Base-by-base conservation (phyloP, 2,329 filamentous ascomycete species). In the Sporothrix mexicana region DNA sequence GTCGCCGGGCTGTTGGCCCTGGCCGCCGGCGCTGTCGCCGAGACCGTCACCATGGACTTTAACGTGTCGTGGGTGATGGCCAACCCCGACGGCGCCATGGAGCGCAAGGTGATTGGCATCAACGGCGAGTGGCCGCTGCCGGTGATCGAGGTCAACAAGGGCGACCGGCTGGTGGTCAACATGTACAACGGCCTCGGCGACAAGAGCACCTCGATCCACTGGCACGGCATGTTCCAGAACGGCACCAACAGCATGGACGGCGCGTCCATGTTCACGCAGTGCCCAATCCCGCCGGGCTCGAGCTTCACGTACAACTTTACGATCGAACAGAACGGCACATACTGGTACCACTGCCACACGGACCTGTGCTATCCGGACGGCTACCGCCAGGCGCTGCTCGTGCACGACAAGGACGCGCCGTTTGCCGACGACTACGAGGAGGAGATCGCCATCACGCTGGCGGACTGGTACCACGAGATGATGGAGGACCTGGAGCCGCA, bases 61-160 rank as follows among this genome's bases (percentile, higher is more conserved):
- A 88, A 90, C 77, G 85, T 93, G 75, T 88, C 86, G 73, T 94
- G 92, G 92, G 88, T 93, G 12, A 87, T 82, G 57, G 88, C 90
- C 47, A 91, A 92, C 77, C 93, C 93, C 0, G 93, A 95, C 82
- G 90, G 90, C 25, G 83, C 85, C 8, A 86, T 86, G 73, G 84
- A 87, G 53, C 86, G 92, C 45, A 86, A 89, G n/a, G 87, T 88
- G 3, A 93, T 95, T 78, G 92, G 91, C 62, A 91, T 96, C 82
- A 95, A 96, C 77, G 88, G 88, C 4, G 80, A 90, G 82, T 94
- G 92, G 91, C 93, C 93, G 1, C 86, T 92, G 70, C 93, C 93
- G 0, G 80, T 82, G 36, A 90, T 94, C 72, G 85, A 87, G 69
- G 90, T 87, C 51, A 86, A 85, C 66, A 82, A 90, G 68, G 91